A percentile compares a stretch with the other conserved stretches of the same genome.
phyloP scores from a whole-genome alignment of 129 eudicot species.

The Erigeron canadensis region DNA sequence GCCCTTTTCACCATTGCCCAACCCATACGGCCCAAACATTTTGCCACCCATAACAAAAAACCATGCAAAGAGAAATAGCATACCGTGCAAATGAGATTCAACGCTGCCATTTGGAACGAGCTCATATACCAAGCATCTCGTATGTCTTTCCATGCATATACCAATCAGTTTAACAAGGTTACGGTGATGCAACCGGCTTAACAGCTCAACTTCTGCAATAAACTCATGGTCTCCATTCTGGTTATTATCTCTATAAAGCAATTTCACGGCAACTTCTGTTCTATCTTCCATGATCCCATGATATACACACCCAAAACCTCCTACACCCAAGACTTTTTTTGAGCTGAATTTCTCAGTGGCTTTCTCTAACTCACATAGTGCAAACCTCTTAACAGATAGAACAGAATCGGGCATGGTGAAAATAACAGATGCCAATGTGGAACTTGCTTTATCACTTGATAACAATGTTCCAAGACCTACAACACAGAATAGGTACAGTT shows the following conservation, averaged over 20 bases:
- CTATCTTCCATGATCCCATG: slow-evolving; percentile 21
- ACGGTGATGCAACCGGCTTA: slow-evolving; percentile 63
- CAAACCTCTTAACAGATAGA: slow-evolving; percentile 70
- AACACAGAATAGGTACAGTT: slow-evolving; percentile 16
- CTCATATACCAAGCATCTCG: slow-evolving; percentile 40
- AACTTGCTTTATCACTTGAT: slow-evolving; percentile 64
- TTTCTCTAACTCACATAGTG: slow-evolving; percentile 48
- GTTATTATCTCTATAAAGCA: slow-evolving; percentile 13
- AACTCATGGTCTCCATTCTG: slow-evolving; percentile 20
- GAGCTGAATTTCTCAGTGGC: slow-evolving; percentile 34
- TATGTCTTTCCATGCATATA: slow-evolving; percentile 7
- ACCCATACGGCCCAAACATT: not conserved
- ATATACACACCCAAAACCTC: slow-evolving; percentile 23
- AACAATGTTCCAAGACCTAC: slow-evolving; percentile 70
- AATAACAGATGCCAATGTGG: slow-evolving; percentile 47
- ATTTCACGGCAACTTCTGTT: slow-evolving; percentile 13
- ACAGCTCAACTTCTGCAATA: slow-evolving; percentile 19
- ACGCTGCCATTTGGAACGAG: slow-evolving; percentile 82
- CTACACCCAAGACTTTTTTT: slow-evolving; percentile 16
- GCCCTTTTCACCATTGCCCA: not conserved
- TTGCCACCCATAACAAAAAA: not conserved
- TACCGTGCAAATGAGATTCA: slow-evolving; percentile 91
- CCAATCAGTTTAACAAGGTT: slow-evolving; percentile 22
- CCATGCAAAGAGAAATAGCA: slow-evolving; percentile 10
- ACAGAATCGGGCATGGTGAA: slow-evolving; percentile 68